phyloP scores from a whole-genome alignment of 2,329 filamentous ascomycete species.

The Aspergillus tanneri region DNA sequence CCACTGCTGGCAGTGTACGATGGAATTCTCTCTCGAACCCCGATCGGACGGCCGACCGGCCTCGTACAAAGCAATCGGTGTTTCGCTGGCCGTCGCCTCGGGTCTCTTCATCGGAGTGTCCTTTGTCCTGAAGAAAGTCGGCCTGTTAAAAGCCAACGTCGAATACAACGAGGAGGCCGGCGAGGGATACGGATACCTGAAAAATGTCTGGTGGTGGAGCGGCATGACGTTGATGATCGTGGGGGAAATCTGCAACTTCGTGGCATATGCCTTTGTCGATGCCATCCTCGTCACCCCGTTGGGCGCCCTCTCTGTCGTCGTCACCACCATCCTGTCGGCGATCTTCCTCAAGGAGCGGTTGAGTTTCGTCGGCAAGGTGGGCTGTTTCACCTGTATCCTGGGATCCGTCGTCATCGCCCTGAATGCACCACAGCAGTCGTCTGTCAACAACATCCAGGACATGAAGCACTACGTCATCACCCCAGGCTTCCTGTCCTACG shows the following conservation, averaged over 20 bases:
- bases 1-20: constrained; percentile 8
- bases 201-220: constrained; percentile 91
- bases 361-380: constrained; percentile 93
- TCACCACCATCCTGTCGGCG: constrained; percentile 85
- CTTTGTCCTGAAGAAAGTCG: constrained; percentile 93
- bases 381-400: constrained; percentile 91
- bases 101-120: constrained; percentile 91
- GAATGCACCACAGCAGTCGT: constrained; percentile 84
- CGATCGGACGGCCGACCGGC: constrained; percentile 49
- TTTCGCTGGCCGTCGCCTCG: constrained; percentile 79
- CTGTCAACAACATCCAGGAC: constrained; percentile 82
- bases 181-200: constrained; percentile 95
- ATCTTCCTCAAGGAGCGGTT: constrained; percentile 95
- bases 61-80: constrained; percentile 80
- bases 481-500: constrained; percentile 81
- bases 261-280: constrained; percentile 94
- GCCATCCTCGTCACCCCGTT: constrained; percentile 92
- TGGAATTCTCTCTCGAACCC: constrained; percentile 37
- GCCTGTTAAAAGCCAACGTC: constrained; percentile 84
- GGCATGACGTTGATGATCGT: constrained; percentile 98
- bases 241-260: constrained; percentile 95
- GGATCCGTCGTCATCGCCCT: constrained; percentile 91
- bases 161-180: constrained; percentile 96
- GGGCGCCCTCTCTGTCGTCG: constrained; percentile 86
- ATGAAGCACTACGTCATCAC: constrained; percentile 86